These are phyloP conservation scores for Colletotrichum plurivorum DNA, from an alignment of 2,329 filamentous ascomycete species.

Conservation along the genomic window DNA sequence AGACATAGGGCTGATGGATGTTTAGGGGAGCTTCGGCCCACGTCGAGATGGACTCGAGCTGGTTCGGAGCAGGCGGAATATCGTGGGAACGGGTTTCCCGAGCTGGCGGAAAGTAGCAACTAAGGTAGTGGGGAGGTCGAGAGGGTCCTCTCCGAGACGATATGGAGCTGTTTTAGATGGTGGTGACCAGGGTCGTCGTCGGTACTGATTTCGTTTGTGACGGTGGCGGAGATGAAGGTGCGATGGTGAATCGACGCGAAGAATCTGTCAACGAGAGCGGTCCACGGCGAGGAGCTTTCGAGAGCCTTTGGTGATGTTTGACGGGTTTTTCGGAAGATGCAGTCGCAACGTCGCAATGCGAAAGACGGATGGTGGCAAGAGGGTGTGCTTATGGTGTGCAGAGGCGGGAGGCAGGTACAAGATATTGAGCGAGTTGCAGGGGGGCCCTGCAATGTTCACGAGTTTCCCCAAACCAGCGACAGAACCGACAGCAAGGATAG, in stretches of 20 bases:
- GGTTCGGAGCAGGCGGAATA: slow-evolving; percentile 28
- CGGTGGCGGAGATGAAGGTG: slow-evolving; percentile 6
- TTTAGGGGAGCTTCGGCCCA: slow-evolving; percentile 4
- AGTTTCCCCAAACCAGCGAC: slow-evolving; percentile 32
- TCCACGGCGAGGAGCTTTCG: slow-evolving; percentile 9
- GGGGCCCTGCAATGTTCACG: slow-evolving; percentile 19
- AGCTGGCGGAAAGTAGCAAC: slow-evolving; percentile 19
- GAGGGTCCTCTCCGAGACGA: slow-evolving; percentile 29
- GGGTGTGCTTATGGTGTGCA: not conserved
- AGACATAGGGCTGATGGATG: slow-evolving; percentile 22
- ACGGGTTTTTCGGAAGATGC: slow-evolving; percentile 6
- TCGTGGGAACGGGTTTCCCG: slow-evolving; percentile 27
- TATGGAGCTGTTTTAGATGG: slow-evolving; percentile 34
- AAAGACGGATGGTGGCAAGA: slow-evolving; percentile 7
- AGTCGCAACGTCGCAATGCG: slow-evolving; percentile 10
- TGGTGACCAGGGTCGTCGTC: slow-evolving; percentile 3
- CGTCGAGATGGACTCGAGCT: slow-evolving; percentile 12
- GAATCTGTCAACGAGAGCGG: not conserved
- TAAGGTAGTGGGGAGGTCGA: slow-evolving; percentile 30
- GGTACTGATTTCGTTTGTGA: slow-evolving; percentile 18
- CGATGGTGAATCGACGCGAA: not conserved
- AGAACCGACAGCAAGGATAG: slow-evolving; percentile 34
- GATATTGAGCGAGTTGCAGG: slow-evolving; percentile 33
- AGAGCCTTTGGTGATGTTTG: not conserved
- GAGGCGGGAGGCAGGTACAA: slow-evolving; percentile 27